Evolutionary conservation across 768 basidiomycete genomes (phyloP), one percentile per base, ranked within the genome.

Genomic region (Daedaleopsis nitida): DNA sequence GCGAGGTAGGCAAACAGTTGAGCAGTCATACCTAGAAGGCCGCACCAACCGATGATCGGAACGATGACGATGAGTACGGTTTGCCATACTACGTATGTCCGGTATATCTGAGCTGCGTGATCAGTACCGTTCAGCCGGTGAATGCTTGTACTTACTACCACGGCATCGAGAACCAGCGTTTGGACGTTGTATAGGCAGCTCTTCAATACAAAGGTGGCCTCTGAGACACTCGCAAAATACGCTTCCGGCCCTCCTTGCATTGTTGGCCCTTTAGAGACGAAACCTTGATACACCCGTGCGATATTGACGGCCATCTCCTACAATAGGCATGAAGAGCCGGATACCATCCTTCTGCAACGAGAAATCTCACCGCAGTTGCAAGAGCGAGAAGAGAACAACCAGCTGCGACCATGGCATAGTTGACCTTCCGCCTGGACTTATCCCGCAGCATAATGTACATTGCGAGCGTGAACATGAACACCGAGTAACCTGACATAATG

Each of bases 71-170:
- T 23, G 2, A 51, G 59, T 9, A 66, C 55, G 7, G 66, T 70
- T 24, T 71, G 73, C 75, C 75, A 77, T 23, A 72, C 73, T 17
- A 69, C 66, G 35, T 75, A 76, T 11, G 64, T 61, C 17, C 64
- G 64, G 49, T 65, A 65, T 5, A 65, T 65, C 64, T 65, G 21
- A 19, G 7, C 45, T 66, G 70, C 2, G 14, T 5, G 6, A 9
- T 6, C 19, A 21, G 3, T 5, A 19, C 5, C 14, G 24, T 3
- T 48, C 11, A 24, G 4, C 50, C 39, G 38, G 38, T 14, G 24
- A 17, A 47, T 1, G 21, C 9, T 10, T 2, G 6, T 5, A 47
- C 66, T 43, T 23, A 68, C 69, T 32, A 70, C 66, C 9, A 70
- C 69, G 23, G 63, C 69, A 27, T 69, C 68, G 5, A 69, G 51